phyloP scores from a whole-genome alignment of 1,284 basidiomycete species.

The Pseudozyma pruni region DNA sequence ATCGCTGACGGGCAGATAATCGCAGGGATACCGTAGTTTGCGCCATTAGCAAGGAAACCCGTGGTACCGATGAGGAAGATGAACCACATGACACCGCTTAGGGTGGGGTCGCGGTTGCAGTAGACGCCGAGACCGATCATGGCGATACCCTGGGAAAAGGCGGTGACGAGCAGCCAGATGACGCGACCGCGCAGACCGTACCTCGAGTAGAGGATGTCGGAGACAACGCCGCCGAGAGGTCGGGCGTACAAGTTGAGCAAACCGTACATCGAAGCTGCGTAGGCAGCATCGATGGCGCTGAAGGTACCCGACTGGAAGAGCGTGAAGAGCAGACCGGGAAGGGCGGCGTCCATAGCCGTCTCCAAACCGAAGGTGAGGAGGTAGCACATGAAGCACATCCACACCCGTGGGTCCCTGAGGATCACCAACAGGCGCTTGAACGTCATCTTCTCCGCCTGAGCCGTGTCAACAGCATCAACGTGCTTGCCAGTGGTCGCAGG shows the following conservation, averaged over 20 bases:
- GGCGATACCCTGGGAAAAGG: conserved; percentile 71
- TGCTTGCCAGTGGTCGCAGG: conserved; percentile 37
- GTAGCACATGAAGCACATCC: conserved; percentile 74
- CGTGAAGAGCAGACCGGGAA: conserved; percentile 72
- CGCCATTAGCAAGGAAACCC: conserved; percentile 61
- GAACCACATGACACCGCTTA: conserved; percentile 58
- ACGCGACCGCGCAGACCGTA: conserved; percentile 73
- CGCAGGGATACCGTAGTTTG: conserved; percentile 55
- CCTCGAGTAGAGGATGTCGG: conserved; percentile 71
- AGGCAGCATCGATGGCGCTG: conserved; percentile 72
- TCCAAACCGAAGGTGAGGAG: conserved; percentile 73
- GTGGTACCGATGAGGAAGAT: conserved; percentile 56
- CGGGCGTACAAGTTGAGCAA: conserved; percentile 73
- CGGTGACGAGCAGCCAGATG: conserved; percentile 71
- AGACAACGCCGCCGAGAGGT: conserved; percentile 72
- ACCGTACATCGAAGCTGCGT: conserved; percentile 71
- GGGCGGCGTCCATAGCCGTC: conserved; percentile 74
- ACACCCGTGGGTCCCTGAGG: conserved; percentile 72
- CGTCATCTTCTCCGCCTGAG: conserved; percentile 73
- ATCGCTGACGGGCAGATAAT: conserved; percentile 55
- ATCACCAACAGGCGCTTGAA: conserved; percentile 68
- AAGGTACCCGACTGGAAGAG: conserved; percentile 69
- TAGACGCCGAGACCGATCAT: conserved; percentile 72
- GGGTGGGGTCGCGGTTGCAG: conserved; percentile 67
- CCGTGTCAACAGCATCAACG: conserved; percentile 69